These are phyloP conservation scores for Periglandula ipomoeae DNA, from an alignment of 2,329 filamentous ascomycete species.

Conservation along the genomic window DNA sequence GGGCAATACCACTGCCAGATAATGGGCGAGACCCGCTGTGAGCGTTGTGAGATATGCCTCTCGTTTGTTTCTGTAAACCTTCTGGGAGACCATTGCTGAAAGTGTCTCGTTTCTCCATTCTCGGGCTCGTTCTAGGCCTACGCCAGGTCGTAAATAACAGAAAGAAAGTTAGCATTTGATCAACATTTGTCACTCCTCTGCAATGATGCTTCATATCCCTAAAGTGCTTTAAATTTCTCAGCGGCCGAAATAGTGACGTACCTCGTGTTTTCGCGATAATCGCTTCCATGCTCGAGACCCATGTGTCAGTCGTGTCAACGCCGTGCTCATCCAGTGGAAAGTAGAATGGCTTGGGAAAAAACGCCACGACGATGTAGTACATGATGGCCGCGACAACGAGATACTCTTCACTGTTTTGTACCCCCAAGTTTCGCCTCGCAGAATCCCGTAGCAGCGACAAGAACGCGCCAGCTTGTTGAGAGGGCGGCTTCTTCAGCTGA, in stretches of 20 bases:
- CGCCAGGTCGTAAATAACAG: background rate
- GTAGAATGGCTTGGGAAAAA: conserved; percentile 29
- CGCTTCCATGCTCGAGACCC: conserved; percentile 24
- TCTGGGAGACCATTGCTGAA: conserved; percentile 22
- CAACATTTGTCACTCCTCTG: too few species aligned
- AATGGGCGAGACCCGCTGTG: conserved; percentile 21
- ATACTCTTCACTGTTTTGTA: conserved; percentile 24
- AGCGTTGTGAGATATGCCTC: conserved; percentile 20
- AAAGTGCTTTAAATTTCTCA: too few species aligned
- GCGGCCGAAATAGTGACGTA: conserved; percentile 7
- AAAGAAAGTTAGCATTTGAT: too few species aligned
- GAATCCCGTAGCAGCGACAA: conserved; percentile 26
- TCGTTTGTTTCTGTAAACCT: conserved; percentile 21
- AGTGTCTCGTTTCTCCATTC: conserved; percentile 30
- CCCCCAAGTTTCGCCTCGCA: conserved; percentile 21
- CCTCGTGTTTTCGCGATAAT: conserved; percentile 20
- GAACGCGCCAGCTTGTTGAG: conserved; percentile 21
- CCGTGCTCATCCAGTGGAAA: conserved; percentile 24
- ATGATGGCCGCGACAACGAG: conserved; percentile 27
- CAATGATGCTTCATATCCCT: too few species aligned
- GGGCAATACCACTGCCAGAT: conserved; percentile 22
- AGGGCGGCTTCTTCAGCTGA: conserved; percentile 16
- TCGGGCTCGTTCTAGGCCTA: conserved; percentile 25
- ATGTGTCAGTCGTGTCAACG: conserved; percentile 20
- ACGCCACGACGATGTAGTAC: conserved; percentile 26